phyloP scores from a whole-genome alignment of 169 alveolate species.

The Plasmodium cynomolgi region DNA sequence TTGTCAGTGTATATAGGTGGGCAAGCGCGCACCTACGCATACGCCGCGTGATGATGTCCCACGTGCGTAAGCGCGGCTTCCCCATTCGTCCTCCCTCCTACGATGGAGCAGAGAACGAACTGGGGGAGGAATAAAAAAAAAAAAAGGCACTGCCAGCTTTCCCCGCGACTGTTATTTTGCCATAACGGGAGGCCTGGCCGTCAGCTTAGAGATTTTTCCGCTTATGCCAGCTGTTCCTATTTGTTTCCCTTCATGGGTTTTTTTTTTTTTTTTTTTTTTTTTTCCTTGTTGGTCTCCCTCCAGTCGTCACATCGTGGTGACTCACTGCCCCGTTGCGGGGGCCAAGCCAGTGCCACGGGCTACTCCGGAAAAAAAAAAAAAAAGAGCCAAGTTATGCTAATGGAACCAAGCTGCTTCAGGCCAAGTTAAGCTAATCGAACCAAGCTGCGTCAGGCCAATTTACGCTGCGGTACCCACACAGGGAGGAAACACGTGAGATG shows the following conservation, averaged over 20 bases:
- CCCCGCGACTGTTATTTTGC: not conserved
- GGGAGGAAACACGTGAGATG: not conserved
- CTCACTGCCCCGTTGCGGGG: not conserved
- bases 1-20: no score
- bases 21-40: not conserved
- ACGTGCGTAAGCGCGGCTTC: not conserved
- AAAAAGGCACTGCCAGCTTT: not conserved
- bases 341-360: not conserved
- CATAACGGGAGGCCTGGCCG: not conserved
- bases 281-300: not conserved
- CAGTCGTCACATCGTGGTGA: not conserved
- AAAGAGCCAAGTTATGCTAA: not conserved
- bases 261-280: not conserved
- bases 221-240: not conserved
- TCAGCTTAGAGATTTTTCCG: not conserved
- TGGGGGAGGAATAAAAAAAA: not conserved
- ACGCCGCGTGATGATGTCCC: not conserved
- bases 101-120: not conserved
- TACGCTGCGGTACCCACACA: not conserved
- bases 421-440: not conserved
- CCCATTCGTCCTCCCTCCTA: not conserved
- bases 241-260: not conserved
- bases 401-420: not conserved
- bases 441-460: not conserved
- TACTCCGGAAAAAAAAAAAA: not conserved